Percentiles rank a stretch among this genome's conserved stretches.
Conservation (phyloP, 805 yeast species). For the Millerozyma miso region DNA sequence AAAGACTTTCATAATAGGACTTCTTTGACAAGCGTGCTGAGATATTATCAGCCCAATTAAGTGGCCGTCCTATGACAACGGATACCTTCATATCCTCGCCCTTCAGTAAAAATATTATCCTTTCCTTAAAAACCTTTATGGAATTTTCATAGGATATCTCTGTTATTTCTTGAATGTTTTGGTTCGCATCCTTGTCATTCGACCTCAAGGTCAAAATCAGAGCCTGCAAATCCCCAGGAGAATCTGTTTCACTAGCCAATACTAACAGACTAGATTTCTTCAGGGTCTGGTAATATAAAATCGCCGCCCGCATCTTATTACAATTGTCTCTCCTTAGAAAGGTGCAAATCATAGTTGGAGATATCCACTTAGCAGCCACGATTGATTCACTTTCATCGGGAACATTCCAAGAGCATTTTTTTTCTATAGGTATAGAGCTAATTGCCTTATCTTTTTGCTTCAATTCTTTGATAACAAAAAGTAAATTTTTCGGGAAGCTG, state of each 20-base stretch:
- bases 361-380: constrained; percentile 54
- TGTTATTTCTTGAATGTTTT: constrained; percentile 1
- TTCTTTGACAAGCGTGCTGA: constrained; percentile 44
- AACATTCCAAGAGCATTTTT: constrained; percentile 21
- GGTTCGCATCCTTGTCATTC: neutral
- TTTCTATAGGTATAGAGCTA: constrained; percentile 21
- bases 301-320: neutral
- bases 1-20: constrained; percentile 53
- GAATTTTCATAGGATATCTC: constrained; percentile 10
- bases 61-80: constrained; percentile 55
- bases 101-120: constrained; percentile 15
- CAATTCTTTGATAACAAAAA: constrained; percentile 21
- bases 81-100: constrained; percentile 31
- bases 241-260: neutral
- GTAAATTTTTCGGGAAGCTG: constrained; percentile 27
- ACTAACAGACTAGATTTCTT: neutral
- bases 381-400: constrained; percentile 31
- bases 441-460: constrained; percentile 36
- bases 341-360: constrained; percentile 23
- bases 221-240: neutral
- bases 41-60: constrained; percentile 69
- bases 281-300: neutral
- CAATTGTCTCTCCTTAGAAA: constrained; percentile 11
- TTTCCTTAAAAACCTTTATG: constrained; percentile 20
- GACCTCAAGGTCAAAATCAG: neutral